Evolutionary conservation across 2,329 filamentous ascomycete genomes (phyloP).

Genomic region (Acrocalymma vagum): DNA sequence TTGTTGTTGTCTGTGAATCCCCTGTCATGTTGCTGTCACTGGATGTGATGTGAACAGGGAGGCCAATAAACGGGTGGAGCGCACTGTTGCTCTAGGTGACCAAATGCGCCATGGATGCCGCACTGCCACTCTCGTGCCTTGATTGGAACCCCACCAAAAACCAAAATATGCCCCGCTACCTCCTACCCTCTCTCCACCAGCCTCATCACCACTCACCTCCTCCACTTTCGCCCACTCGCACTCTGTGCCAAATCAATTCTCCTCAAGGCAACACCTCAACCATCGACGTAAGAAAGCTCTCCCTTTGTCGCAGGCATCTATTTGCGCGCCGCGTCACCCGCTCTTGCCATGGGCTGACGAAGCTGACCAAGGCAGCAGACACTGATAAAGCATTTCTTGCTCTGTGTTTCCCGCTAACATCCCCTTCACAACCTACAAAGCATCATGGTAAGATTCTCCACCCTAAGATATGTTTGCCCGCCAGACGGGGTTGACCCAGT

Average conservation of each 20-base stretch:
- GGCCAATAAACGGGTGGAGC: too few species aligned
- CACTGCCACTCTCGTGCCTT: too few species aligned
- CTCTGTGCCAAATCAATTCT: conserved; percentile 23
- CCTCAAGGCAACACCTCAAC: conserved; percentile 25
- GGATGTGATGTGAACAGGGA: too few species aligned
- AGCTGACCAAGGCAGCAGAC: conserved; percentile 47
- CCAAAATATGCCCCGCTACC: conserved; percentile 15
- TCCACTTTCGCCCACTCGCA: conserved; percentile 27
- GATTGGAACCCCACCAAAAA: too few species aligned
- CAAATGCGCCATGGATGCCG: too few species aligned
- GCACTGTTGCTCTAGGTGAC: too few species aligned
- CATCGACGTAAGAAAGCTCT: conserved; percentile 36
- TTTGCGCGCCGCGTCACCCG: conserved; percentile 12
- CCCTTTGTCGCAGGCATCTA: conserved; percentile 24
- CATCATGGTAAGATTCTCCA: conserved; percentile 47
- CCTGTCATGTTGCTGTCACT: too few species aligned
- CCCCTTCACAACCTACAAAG: conserved; percentile 30
- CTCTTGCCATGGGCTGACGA: conserved; percentile 40
- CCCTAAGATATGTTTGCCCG: neutral
- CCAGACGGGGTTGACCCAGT: conserved; percentile 23
- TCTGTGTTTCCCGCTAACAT: conserved; percentile 21
- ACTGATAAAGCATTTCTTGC: conserved; percentile 44
- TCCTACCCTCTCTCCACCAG: conserved; percentile 25
- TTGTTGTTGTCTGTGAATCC: too few species aligned
- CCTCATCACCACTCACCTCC: conserved; percentile 33